Evolutionary conservation across 176 grass and related monocot genomes (phyloP).

Genomic region (Pontederia crassipes): DNA sequence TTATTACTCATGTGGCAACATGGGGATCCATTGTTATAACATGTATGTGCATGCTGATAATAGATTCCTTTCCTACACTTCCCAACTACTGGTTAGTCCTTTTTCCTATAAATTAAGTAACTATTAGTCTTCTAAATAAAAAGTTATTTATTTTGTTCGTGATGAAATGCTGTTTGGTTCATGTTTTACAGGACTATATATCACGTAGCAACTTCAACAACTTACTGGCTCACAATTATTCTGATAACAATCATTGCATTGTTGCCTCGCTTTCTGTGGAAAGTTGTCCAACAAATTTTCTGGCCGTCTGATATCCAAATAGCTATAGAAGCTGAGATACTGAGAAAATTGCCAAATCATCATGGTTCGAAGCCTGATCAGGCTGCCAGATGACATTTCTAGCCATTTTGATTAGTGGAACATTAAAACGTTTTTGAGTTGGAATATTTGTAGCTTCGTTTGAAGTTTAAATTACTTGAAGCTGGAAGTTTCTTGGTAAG

Average conservation of each 20-base stretch:
- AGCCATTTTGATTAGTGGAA: too few species aligned
- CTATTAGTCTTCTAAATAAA: too few species aligned
- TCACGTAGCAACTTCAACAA: conserved; percentile 55
- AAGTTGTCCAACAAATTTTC: conserved; percentile 85
- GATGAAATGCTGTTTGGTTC: conserved; percentile 2
- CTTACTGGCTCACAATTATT: conserved; percentile 76
- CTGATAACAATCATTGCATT: conserved; percentile 84
- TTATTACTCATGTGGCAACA: conserved; percentile 53
- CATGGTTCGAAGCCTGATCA: conserved; percentile 41
- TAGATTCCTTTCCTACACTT: conserved; percentile 58
- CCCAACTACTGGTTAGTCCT: conserved; percentile 67
- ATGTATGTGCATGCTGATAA: conserved; percentile 51
- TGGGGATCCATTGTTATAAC: conserved; percentile 55
- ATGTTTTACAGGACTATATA: conserved; percentile 74
- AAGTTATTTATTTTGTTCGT: too few species aligned
- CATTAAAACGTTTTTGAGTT: too few species aligned
- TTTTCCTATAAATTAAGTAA: conserved; percentile 6
- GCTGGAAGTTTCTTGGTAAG: too few species aligned
- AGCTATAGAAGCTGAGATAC: conserved; percentile 85
- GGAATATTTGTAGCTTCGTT: too few species aligned
- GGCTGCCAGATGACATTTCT: conserved; percentile 22
- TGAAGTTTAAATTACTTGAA: too few species aligned
- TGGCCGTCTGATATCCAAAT: conserved; percentile 98
- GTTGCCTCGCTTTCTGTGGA: conserved; percentile 81
- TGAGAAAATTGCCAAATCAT: conserved; percentile 66